phyloP scores from a whole-genome alignment of 2,329 filamentous ascomycete species.

The Escovopsis sp. region DNA sequence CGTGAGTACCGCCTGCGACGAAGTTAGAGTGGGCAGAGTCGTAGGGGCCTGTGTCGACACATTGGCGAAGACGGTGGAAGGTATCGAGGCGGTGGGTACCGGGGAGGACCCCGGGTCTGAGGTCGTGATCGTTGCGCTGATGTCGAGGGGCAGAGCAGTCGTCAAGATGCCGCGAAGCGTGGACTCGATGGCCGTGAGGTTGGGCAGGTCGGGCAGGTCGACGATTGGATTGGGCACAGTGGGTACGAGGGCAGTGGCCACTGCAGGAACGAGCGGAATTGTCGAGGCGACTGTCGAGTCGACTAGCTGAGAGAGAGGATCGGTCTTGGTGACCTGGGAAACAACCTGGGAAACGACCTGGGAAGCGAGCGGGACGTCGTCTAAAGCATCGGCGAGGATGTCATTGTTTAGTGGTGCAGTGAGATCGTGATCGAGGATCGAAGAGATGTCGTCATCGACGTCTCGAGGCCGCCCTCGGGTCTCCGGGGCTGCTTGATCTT shows the following conservation, averaged over 20 bases:
- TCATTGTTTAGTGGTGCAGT: slow-evolving; percentile 5
- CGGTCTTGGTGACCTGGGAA: slow-evolving; percentile 36
- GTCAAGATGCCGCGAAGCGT: no score
- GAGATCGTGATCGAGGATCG: slow-evolving; percentile 5
- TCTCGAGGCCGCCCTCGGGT: slow-evolving; percentile 8
- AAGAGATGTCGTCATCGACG: slow-evolving; percentile 1
- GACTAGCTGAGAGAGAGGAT: slow-evolving; percentile 39
- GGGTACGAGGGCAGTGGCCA: slow-evolving; percentile 13
- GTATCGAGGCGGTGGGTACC: background rate
- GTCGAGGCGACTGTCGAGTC: slow-evolving; percentile 19
- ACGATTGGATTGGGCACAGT: background rate
- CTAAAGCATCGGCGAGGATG: slow-evolving; percentile 2
- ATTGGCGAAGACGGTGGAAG: background rate
- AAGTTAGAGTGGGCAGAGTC: background rate
- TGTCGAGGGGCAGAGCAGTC: background rate
- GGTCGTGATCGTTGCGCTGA: background rate
- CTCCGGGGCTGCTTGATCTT: slow-evolving; percentile 11
- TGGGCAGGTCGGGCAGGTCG: background rate
- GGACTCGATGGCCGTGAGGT: no score
- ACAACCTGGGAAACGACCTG: slow-evolving; percentile 27
- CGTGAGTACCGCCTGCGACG: slow-evolving; percentile 8
- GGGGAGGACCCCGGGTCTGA: slow-evolving; percentile 1
- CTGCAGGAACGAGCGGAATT: slow-evolving; percentile 29
- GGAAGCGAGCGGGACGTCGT: slow-evolving; percentile 20
- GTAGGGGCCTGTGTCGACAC: background rate